A percentile compares a stretch with the other conserved stretches of the same genome.
Evolutionary conservation across 306 rosid species (phyloP).

Genomic region (Lupinus albus): DNA sequence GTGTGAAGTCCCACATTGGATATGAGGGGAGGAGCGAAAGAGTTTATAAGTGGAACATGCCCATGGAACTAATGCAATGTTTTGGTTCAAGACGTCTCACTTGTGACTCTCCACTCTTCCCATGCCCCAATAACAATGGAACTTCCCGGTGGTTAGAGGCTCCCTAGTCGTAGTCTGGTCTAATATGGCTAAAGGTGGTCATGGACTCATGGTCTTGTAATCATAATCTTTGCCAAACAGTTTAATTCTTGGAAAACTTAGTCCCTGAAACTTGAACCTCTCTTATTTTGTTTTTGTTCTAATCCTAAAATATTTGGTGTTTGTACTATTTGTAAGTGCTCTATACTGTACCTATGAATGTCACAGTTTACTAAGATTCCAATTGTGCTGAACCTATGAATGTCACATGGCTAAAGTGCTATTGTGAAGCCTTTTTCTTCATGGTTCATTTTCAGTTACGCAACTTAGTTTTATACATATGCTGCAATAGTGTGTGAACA

Average conservation of each 20-base stretch:
- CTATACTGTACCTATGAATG: background rate
- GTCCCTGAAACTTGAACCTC: background rate
- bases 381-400: background rate
- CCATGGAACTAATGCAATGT: too few relatives aligned
- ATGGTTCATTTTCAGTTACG: conserved; percentile 11
- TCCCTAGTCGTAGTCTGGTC: too few relatives aligned
- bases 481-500: background rate
- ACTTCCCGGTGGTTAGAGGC: too few relatives aligned
- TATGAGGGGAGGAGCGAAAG: too few relatives aligned
- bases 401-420: background rate
- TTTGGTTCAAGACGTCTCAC: too few relatives aligned
- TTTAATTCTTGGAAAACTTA: background rate
- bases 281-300: background rate
- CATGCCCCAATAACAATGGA: too few relatives aligned
- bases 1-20: too few relatives aligned
- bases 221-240: background rate
- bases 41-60: too few relatives aligned
- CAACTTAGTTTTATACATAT: conserved; percentile 11
- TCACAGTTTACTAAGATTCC: conserved; percentile 3
- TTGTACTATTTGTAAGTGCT: conserved; percentile 11
- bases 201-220: too few relatives aligned
- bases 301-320: background rate
- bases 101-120: too few relatives aligned
- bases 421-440: background rate
- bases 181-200: too few relatives aligned